Conservation (phyloP, 768 basidiomycete genomes). For the Podaxis mareebaensis region DNA sequence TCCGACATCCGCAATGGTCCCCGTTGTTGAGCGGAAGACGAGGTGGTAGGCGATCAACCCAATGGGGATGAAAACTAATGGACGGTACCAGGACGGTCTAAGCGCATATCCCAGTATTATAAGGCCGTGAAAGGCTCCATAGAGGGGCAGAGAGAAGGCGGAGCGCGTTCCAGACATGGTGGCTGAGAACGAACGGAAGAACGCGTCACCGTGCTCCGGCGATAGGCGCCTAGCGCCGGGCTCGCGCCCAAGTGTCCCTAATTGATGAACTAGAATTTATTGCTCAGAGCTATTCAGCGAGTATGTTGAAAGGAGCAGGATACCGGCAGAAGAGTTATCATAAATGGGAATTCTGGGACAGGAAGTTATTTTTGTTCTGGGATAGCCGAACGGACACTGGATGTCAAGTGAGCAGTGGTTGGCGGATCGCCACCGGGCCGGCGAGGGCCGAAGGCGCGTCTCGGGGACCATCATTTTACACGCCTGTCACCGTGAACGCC, state of each 20-base stretch:
- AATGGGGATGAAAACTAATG: constrained; percentile 18
- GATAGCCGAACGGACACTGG: too few species aligned
- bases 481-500: neutral
- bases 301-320: too few species aligned
- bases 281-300: too few species aligned
- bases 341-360: too few species aligned
- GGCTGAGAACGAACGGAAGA: neutral
- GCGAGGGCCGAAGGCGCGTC: neutral
- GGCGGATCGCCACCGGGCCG: neutral
- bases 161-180: constrained; percentile 8
- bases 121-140: neutral
- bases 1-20: constrained; percentile 24
- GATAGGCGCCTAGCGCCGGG: neutral
- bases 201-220: neutral
- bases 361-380: too few species aligned
- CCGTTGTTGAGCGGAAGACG: constrained; percentile 30
- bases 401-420: neutral
- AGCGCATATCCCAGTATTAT: constrained; percentile 9
- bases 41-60: constrained; percentile 24
- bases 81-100: constrained; percentile 8
- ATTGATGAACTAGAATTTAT: too few species aligned
- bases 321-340: too few species aligned
- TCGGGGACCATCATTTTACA: neutral
- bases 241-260: too few species aligned
- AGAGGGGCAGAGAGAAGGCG: constrained; percentile 9